Evolutionary conservation across 139 green algal species (phyloP), one percentile per base, ranked within the genome.

Genomic region (Chlamydomonas eustigma): DNA sequence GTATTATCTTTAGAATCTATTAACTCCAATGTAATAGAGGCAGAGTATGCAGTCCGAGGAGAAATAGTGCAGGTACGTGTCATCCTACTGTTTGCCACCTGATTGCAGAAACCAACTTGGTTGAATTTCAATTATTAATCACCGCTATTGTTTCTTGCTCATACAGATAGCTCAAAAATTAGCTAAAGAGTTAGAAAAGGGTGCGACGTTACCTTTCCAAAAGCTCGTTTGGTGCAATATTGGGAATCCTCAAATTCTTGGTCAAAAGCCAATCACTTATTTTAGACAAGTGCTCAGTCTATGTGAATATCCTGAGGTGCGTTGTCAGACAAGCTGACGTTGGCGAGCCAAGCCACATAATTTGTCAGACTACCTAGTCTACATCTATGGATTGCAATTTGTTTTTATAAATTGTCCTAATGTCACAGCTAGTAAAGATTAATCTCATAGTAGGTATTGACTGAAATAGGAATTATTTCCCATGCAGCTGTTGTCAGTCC

Each of bases 251-350:
- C 94, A 98, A 78, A 80, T 89, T 1, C 84, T 98, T 3, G 91
- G 94, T 0, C 94, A 98, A 86, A 89, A 94, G 80, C 92, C 94
- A n/a, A 89, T 98, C 8, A 95, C 93, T 30, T 98, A 96, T 78
- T 92, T 94, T 71, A 78, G 92, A 2, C 91, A 97, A 75, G 91
- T 97, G 1, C 85, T 97, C 24, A 84, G 87, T 8, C 82, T 97
- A 4, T 92, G 85, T 68, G 92, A 96, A 67, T 94, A 90, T 76
- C 94, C 94, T 31, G 78, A 89, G 86, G 89, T 93, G 38, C 39
- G 80, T 39, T 6, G 3, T 39, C 39, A 37, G 66, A 58, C n/a
- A n/a, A n/a, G n/a, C n/a, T n/a, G n/a, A n/a, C n/a, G n/a, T n/a
- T n/a, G n/a, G n/a, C n/a, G n/a, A n/a, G n/a, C n/a, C n/a, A n/a